Evolutionary conservation across 73 alveolate species (phyloP).

Genomic region (Stentor coeruleus): DNA sequence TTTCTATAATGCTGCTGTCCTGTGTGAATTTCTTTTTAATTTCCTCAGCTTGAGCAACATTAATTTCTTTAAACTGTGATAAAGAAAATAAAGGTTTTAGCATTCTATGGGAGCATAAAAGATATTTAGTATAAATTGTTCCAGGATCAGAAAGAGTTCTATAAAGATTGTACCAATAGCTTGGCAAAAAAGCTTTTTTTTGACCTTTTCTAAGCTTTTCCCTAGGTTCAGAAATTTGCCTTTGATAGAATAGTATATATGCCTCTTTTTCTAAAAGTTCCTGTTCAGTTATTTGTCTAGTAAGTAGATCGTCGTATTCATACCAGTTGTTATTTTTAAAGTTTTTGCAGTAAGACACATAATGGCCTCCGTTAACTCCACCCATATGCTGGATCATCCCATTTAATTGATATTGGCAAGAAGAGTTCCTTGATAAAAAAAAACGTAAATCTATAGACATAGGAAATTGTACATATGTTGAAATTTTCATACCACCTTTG

Average conservation of each 20-base stretch:
- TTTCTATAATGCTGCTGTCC: not conserved
- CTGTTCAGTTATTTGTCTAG: conserved; percentile 27
- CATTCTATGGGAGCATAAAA: not conserved
- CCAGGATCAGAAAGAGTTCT: conserved; percentile 13
- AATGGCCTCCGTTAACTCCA: conserved; percentile 94
- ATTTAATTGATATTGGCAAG: not conserved
- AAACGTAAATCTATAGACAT: not conserved
- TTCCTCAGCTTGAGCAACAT: not conserved
- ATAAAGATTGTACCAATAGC: conserved; percentile 3
- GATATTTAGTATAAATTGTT: not conserved
- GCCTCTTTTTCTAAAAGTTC: conserved; percentile 63
- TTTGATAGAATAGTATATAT: conserved; percentile 74
- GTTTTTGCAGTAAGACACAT: conserved; percentile 92
- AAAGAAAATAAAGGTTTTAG: not conserved
- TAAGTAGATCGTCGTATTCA: conserved; percentile 86
- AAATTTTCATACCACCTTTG: not conserved
- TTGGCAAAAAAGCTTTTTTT: not conserved
- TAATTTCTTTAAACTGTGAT: not conserved
- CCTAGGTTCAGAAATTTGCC: conserved; percentile 39
- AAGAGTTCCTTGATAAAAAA: not conserved
- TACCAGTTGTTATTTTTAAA: conserved; percentile 67
- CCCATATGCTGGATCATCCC: conserved; percentile 77
- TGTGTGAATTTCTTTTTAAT: not conserved
- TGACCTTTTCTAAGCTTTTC: not conserved
- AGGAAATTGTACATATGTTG: conserved; percentile 12